Evolutionary conservation across 2,329 filamentous ascomycete genomes (phyloP).

Genomic region (Cephalotrichum gorgonifer): DNA sequence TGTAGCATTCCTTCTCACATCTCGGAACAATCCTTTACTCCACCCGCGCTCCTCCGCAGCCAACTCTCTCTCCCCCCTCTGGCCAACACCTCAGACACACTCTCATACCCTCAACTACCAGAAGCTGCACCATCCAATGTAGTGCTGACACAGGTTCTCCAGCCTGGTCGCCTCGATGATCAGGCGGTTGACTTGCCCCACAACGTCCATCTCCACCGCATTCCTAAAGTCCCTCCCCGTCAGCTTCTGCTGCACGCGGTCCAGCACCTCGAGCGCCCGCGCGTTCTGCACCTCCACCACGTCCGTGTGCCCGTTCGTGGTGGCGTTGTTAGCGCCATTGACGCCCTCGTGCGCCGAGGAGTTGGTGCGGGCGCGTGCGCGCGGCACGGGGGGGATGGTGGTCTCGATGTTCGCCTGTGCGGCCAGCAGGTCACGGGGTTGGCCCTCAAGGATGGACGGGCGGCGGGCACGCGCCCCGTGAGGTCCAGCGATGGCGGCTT

Average conservation of each 20-base stretch:
- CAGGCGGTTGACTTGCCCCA: constrained; percentile 86
- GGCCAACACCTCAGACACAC: neutral
- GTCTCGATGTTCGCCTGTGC: constrained; percentile 20
- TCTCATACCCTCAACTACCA: constrained; percentile 47
- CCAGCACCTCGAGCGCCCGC: constrained; percentile 80
- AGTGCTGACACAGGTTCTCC: constrained; percentile 97
- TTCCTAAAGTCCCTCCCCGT: constrained; percentile 88
- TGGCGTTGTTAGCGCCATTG: constrained; percentile 16
- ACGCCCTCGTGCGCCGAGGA: constrained; percentile 31
- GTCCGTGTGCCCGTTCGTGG: constrained; percentile 20
- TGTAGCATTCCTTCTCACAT: too few relatives aligned
- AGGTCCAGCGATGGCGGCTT: constrained; percentile 38
- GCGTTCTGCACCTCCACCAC: constrained; percentile 80
- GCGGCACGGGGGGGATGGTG: constrained; percentile 34
- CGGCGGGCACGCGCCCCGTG: constrained; percentile 45
- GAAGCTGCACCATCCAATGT: constrained; percentile 98
- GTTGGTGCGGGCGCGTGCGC: constrained; percentile 49
- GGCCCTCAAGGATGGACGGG: constrained; percentile 56
- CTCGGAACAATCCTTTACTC: neutral
- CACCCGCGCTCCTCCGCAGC: neutral
- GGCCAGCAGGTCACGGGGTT: constrained; percentile 48
- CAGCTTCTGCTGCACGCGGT: constrained; percentile 88
- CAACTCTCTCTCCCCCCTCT: neutral
- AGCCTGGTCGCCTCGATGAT: constrained; percentile 92
- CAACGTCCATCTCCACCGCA: constrained; percentile 72